Base-by-base conservation (phyloP, 1,284 basidiomycete species). In the Tausonia pullulans region DNA sequence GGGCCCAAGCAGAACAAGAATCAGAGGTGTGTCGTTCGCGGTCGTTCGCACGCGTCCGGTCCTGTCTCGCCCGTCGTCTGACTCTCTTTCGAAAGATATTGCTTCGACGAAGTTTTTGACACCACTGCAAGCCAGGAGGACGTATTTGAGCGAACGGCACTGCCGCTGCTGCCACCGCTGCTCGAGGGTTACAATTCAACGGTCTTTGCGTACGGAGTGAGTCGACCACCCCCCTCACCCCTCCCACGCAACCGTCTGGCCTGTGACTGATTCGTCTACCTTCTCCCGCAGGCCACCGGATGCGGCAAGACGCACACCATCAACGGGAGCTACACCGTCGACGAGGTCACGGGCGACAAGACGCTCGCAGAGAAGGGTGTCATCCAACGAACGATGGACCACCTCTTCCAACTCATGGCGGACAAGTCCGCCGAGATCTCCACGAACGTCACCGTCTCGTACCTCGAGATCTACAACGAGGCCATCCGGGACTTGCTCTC, bases 251-350 rank as follows among this genome's bases (percentile, higher is more conserved):
- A 44, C 58, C 58, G 43, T 62, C 41, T 39, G 60, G 62, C 68
- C 66, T 69, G 70, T 52, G 72, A 67, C 43, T 63, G 56, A 6
- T 41, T 55, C 8, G 7, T 43, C 9, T 49, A 27, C 27, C 44
- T 51, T 50, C 48, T 52, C 51, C n/a, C 63, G 13, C 71, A 97
- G 93, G 94, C 94, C 16, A 97, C 94, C 10, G 94, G 94, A 14
- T 97, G 94, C 74, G 94, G 94, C 67, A 98, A 98, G 77, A 98
- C 94, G 9, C 92, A 97, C 75, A 98, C 94, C 43, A 96, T 97
- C 74, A 95, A 91, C 72, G 94, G 94, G 43, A 49, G 60, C 53
- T 67, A 87, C 43, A 85, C 87, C 60, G 73, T 77, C 16, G 87
- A 94, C 74, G 90, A 61, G 39, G 16, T 52, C 2, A 60, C 52